Evolutionary conservation across 257 asterid species (phyloP).

Genomic region (Cynanchum wilfordii): DNA sequence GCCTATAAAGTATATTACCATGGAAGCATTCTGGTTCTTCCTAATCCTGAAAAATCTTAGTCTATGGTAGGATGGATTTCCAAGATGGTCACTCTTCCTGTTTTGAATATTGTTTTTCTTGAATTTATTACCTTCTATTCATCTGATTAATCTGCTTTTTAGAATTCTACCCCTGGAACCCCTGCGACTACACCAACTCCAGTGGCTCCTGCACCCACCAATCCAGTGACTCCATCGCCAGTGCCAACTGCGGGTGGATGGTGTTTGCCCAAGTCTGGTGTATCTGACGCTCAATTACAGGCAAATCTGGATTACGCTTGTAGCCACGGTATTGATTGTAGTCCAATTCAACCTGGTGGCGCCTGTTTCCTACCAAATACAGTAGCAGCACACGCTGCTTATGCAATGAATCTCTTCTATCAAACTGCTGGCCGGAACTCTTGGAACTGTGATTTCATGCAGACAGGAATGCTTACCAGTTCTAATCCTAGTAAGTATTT

Average conservation of each 20-base stretch:
- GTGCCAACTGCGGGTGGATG: conserved; percentile 47
- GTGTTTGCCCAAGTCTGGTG: conserved; percentile 62
- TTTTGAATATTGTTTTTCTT: neutral
- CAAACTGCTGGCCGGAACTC: conserved; percentile 79
- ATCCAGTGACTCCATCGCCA: conserved; percentile 30
- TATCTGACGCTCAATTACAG: conserved; percentile 51
- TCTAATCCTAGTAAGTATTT: conserved; percentile 63
- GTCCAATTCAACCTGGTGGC: conserved; percentile 70
- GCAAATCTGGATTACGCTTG: conserved; percentile 71
- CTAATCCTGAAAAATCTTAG: no score
- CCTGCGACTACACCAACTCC: conserved; percentile 31
- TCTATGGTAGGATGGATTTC: neutral
- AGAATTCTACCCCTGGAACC: conserved; percentile 39
- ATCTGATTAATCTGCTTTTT: conserved; percentile 19
- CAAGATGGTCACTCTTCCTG: neutral
- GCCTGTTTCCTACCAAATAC: conserved; percentile 66
- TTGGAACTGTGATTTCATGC: conserved; percentile 69
- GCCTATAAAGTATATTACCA: no score
- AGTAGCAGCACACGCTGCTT: conserved; percentile 63
- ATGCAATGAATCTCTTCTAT: conserved; percentile 73
- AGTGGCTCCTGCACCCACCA: conserved; percentile 27
- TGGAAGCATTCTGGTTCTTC: no score
- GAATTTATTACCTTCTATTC: conserved; percentile 5
- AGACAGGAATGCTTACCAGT: conserved; percentile 52
- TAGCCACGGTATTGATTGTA: conserved; percentile 62